phyloP scores from a whole-genome alignment of 179 eudicot species.

The Patellifolia procumbens region DNA sequence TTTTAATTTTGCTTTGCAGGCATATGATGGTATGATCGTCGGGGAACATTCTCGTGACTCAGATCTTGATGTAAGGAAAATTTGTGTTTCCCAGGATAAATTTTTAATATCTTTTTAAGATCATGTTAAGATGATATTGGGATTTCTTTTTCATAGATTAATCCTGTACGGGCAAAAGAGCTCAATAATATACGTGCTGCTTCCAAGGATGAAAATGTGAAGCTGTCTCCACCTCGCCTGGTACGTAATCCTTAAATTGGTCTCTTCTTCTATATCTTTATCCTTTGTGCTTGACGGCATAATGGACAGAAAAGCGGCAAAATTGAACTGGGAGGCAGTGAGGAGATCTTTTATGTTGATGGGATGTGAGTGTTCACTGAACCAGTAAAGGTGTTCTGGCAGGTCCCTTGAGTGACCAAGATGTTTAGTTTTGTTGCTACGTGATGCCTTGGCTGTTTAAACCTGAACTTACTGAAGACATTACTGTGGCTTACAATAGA shows the following conservation, averaged over 20 bases:
- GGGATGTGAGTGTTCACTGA: too few relatives aligned
- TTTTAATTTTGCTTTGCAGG: slow-evolving; percentile 38
- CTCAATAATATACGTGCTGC: slow-evolving; percentile 80
- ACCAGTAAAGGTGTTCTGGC: background rate
- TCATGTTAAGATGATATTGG: slow-evolving; percentile 12
- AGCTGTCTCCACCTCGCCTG: slow-evolving; percentile 85
- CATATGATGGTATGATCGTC: slow-evolving; percentile 96
- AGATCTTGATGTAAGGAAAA: slow-evolving; percentile 84
- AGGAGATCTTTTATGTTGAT: background rate
- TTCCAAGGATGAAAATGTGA: slow-evolving; percentile 83
- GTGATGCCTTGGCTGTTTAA: background rate
- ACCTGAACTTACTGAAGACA: background rate
- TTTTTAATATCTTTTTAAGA: background rate
- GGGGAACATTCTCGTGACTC: slow-evolving; percentile 96
- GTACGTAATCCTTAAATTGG: slow-evolving; percentile 46
- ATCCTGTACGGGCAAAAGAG: slow-evolving; percentile 83
- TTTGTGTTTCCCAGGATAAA: background rate
- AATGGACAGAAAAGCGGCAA: background rate
- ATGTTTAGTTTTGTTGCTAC: background rate
- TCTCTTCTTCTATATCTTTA: background rate
- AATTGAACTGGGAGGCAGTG: background rate
- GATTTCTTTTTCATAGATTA: slow-evolving; percentile 52
- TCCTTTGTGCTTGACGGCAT: background rate
- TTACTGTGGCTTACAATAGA: background rate
- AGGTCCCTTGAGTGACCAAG: background rate